Percentiles rank a stretch among this genome's conserved stretches.
Conservation (phyloP, 352 stramenopile species). For the Phytophthora sansomeana region DNA sequence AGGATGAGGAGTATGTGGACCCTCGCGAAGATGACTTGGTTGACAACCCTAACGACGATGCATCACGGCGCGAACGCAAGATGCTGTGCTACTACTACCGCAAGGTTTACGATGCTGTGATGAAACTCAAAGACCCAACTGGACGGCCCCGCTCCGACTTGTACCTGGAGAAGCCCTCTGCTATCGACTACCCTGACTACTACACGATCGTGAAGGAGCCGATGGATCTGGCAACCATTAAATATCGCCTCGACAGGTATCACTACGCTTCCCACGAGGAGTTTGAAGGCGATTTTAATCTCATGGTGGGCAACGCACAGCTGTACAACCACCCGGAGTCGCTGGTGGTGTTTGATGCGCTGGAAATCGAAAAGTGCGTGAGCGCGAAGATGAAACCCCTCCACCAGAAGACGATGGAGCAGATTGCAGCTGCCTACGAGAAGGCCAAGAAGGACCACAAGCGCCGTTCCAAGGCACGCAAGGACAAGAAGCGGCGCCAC, state of each 20-base stretch:
- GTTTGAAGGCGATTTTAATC: slow-evolving; percentile 84
- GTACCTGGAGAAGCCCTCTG: slow-evolving; percentile 85
- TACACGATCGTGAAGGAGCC: slow-evolving; percentile 88
- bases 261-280: slow-evolving; percentile 66
- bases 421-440: slow-evolving; percentile 74
- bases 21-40: slow-evolving; percentile 34
- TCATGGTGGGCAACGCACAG: slow-evolving; percentile 90
- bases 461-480: slow-evolving; percentile 70
- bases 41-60: slow-evolving; percentile 53
- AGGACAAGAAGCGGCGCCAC: slow-evolving; percentile 80
- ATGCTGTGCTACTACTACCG: slow-evolving; percentile 84
- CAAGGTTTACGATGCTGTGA: slow-evolving; percentile 85
- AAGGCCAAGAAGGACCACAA: slow-evolving; percentile 86
- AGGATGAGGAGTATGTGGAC: slow-evolving; percentile 33
- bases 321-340: slow-evolving; percentile 89
- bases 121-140: slow-evolving; percentile 77
- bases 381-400: slow-evolving; percentile 81
- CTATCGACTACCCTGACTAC: slow-evolving; percentile 89
- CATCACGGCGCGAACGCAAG: slow-evolving; percentile 61
- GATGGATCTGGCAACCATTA: slow-evolving; percentile 92
- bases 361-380: slow-evolving; percentile 89
- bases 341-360: slow-evolving; percentile 82
- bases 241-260: slow-evolving; percentile 74
- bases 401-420: slow-evolving; percentile 60
- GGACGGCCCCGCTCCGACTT: slow-evolving; percentile 75